A percentile compares a stretch with the other conserved stretches of the same genome.
Conservation (phyloP, 768 basidiomycete species). For the Boletus sp. region DNA sequence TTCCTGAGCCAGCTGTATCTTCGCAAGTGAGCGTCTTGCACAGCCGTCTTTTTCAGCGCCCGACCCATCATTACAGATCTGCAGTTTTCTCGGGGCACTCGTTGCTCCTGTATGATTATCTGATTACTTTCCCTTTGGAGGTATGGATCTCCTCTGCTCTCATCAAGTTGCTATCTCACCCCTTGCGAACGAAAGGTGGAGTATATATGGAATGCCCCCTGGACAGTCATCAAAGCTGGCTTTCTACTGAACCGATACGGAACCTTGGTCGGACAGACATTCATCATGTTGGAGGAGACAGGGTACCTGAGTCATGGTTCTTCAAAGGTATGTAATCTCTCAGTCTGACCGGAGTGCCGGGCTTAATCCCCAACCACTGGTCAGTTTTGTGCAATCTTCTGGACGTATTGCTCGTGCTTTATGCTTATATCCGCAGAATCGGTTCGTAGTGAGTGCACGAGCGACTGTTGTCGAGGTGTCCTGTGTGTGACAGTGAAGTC, state of each 20-base stretch:
- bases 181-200: constrained; percentile 1
- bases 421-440: constrained; percentile 14
- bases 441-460: background rate
- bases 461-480: too few relatives aligned
- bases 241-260: constrained; percentile 21
- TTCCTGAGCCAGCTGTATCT: background rate
- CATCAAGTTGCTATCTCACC: background rate
- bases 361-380: background rate
- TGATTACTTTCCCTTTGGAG: constrained; percentile 12
- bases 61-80: background rate
- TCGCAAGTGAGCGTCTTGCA: background rate
- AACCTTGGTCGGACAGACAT: constrained; percentile 14
- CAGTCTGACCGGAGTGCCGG: background rate
- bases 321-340: background rate
- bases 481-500: background rate
- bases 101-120: constrained; percentile 13
- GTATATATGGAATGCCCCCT: constrained; percentile 18
- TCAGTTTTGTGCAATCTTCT: constrained; percentile 8
- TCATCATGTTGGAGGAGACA: constrained; percentile 3
- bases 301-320: constrained; percentile 5
- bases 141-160: background rate
- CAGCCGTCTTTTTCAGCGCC: too few relatives aligned
- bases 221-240: constrained; percentile 11
- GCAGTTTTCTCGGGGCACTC: background rate
- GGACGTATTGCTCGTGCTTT: constrained; percentile 6